Base-by-base conservation (phyloP, 2,329 filamentous ascomycete genomes). In the Aspergillus fumigatiaffinis region DNA sequence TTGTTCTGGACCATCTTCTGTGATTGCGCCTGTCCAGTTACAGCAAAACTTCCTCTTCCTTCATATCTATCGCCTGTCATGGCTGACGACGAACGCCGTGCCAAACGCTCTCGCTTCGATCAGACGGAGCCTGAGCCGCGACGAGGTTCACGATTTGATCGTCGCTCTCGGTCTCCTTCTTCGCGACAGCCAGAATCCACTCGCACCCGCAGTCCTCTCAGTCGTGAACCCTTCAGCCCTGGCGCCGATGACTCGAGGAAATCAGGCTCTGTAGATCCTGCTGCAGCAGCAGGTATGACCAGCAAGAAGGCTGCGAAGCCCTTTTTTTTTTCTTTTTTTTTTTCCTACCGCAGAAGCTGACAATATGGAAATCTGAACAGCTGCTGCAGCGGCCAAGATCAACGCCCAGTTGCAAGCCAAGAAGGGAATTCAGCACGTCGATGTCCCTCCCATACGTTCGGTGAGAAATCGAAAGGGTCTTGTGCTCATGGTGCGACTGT, bases 101-200 rank as follows among this genome's bases (percentile, higher is more conserved):
- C 81, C 59, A 96, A 96, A 81, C 89, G 92, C 61, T 96, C 92
- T 70, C 91, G 93, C 74, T 97, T 97, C 76, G 93, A 97, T 73
- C 91, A 95, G 75, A 94, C 87, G 50, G 91, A 93, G 72, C 87
- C 90, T 5, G 91, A 94, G 70, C 86, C 89, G 56, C 88, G 87
- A 69, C 83, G 87, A 66, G 71, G 83, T 47, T 95, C 92, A 51
- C 86, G 92, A 72, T 97, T 96, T 76, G 93, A 97, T 77, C 87
- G 92, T 67, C 89, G 94, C 67, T 97, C 94, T 57, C 89, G 91
- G 63, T 96, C 92, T 32, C 92, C 92, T 23, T 83, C 85, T 26
- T 76, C 78, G 58, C 83, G 85, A 68, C 84, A 87, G 65, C 80
- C 85, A 26, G 90, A 95, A 60, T 77, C 84, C 49, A 79, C 82